Conservation (phyloP, 345 rosid genomes). For the Moringa oleifera region DNA sequence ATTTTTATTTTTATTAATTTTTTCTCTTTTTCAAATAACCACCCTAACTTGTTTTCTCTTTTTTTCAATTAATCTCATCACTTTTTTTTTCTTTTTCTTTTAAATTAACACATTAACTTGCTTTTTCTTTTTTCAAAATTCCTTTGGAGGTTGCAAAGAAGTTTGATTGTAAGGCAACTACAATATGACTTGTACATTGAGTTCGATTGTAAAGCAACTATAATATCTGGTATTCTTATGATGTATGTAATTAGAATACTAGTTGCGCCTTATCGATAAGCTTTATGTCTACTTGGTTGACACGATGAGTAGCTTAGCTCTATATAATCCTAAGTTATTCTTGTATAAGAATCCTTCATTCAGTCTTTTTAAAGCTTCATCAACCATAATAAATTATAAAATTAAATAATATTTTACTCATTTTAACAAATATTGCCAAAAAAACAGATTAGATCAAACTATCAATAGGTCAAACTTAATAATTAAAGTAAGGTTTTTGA, state of each 20-base stretch:
- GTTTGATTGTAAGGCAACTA: too few relatives aligned
- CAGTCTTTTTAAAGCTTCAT: conserved; percentile 66
- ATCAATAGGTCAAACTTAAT: too few relatives aligned
- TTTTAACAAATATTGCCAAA: neutral
- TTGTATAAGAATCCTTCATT: conserved; percentile 57
- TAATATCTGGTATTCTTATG: conserved; percentile 74
- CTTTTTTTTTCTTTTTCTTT: too few relatives aligned
- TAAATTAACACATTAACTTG: too few relatives aligned
- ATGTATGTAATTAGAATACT: conserved; percentile 39
- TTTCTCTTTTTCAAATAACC: too few relatives aligned
- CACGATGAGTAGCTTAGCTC: conserved; percentile 34
- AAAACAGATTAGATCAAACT: too few relatives aligned
- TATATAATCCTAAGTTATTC: conserved; percentile 69
- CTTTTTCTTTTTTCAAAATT: too few relatives aligned
- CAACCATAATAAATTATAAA: neutral
- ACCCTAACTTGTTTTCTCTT: too few relatives aligned
- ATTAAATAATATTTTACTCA: neutral
- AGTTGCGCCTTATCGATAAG: conserved; percentile 38
- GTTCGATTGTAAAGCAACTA: conserved; percentile 48
- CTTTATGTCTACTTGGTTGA: conserved; percentile 41
- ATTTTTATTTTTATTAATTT: too few relatives aligned
- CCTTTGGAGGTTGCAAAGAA: too few relatives aligned
- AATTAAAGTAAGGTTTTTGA: too few relatives aligned
- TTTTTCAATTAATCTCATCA: too few relatives aligned
- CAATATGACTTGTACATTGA: conserved; percentile 42